Evolutionary conservation across 345 rosid species (phyloP), one percentile per base, ranked within the genome.

Genomic region (Tarenaya hassleriana): DNA sequence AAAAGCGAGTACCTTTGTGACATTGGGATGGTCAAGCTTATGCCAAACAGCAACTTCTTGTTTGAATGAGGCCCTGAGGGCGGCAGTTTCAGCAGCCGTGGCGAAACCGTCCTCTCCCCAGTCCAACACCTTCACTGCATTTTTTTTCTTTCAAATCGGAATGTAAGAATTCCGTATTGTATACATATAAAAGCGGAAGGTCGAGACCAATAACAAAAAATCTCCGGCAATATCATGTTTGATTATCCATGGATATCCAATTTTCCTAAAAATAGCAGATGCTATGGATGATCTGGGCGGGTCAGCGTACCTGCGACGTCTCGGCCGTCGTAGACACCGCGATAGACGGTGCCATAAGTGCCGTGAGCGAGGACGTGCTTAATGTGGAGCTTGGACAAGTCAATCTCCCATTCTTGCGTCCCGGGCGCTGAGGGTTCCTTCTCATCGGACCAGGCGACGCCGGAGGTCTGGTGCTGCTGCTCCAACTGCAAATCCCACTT

Each of bases 31-130:
- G 78, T 80, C 80, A 62, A 86, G 91, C 75, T 86, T 86, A 67
- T 86, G 81, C 91, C 95, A 86, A 59, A 86, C 91, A 56, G 86
- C 90, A 55, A 86, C 95, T 73, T 86, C 95, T 73, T 86, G 83
- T 57, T 52, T 77, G 54, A 86, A 86, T 67, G 95, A 78, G 58
- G 83, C 50, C 60, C 91, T 76, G 5, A 86, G 62, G 42, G 81
- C 72, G 1, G 83, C 69, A 29, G 82, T 63, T 67, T 76, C 86
- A 54, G 83, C 74, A 7, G 76, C 67, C 16, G 95, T 68, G 33
- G 74, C 69, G 29, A 65, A 45, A 16, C 88, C 88, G 62, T 86
- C 91, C 69, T 78, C 91, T 14, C 91, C 95, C 95, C 91, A 86
- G 43, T 86, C 88, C 67, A 86, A 70, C 15, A 80, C 62, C 66